These are phyloP conservation scores for Marasmius fiardii DNA, from an alignment of 1,284 basidiomycete species.

Conservation along the genomic window DNA sequence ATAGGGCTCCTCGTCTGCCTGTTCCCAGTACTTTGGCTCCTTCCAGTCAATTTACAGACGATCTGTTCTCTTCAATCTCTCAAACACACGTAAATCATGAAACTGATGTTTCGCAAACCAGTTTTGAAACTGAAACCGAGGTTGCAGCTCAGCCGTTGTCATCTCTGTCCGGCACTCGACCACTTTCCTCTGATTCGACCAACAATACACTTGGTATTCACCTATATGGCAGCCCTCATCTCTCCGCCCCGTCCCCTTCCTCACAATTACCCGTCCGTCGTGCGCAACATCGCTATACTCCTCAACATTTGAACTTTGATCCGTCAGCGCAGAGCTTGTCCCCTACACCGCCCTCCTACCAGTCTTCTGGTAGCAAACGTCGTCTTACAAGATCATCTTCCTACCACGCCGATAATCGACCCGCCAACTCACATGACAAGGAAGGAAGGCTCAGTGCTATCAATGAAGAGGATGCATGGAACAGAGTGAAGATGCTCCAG, in stretches of 20 bases:
- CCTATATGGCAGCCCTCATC: conserved; percentile 18
- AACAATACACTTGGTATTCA: conserved; percentile 20
- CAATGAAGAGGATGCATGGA: conserved; percentile 74
- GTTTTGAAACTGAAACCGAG: neutral
- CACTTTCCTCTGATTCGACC: conserved; percentile 20
- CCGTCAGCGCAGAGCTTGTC: conserved; percentile 25
- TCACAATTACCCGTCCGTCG: conserved; percentile 11
- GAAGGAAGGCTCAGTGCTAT: conserved; percentile 45
- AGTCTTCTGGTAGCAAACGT: conserved; percentile 33
- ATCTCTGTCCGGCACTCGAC: conserved; percentile 5
- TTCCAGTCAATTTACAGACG: conserved; percentile 6
- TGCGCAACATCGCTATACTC: neutral
- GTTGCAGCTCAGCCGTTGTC: conserved; percentile 2
- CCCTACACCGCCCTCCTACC: conserved; percentile 51
- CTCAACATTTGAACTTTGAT: neutral
- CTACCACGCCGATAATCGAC: conserved; percentile 10
- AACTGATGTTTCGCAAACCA: neutral
- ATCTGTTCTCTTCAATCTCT: conserved; percentile 9
- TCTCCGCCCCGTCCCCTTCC: conserved; percentile 7
- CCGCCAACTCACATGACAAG: conserved; percentile 20
- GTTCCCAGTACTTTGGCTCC: neutral
- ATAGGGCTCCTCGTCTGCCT: neutral
- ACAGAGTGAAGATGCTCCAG: conserved; percentile 63
- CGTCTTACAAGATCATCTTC: conserved; percentile 8
- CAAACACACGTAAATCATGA: conserved; percentile 1